Evolutionary conservation across 202 grass and related monocot species (phyloP), one percentile per base, ranked within the genome.

Genomic region (Zoysia matrella): DNA sequence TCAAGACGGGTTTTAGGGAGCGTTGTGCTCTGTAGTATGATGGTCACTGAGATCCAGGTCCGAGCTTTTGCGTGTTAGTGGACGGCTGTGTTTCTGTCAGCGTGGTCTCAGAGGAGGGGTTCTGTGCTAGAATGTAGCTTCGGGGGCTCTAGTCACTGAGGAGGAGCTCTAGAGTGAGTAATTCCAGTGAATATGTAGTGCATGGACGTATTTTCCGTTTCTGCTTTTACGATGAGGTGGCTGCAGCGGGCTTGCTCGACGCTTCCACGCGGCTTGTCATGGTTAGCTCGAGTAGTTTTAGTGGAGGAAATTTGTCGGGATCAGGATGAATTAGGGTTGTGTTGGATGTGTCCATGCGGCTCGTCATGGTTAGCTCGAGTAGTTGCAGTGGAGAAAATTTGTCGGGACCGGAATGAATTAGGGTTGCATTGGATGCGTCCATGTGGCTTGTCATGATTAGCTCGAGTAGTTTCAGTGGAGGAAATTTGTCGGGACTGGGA

Each of bases 41-140:
- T 47, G 13, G 4, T 13, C 22, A 14, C 40, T 78, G 73, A 73
- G 67, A 82, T 86, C 76, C 68, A 49, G 53, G 4, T 78, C 9
- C 18, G 41, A 11, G 18, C 11, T 18, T 69, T 68, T 15, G 1
- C 4, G 16, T 9, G 44, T 41, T 45, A 39, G 39, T 56, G 45
- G 13, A 82, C 80, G 65, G 13, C 40, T 14, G 30, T 67, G 48
- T 2, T 67, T 66, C 44, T 3, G 39, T 36, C 72, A 10, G 3
- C 30, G 83, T 49, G 8, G 4, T 60, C 65, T 7, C 3, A 40
- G 2, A 8, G 52, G 47, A 68, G 52, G 1, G 16, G 7, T 14
- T 42, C 0, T 45, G 50, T 73, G 75, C 73, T 79, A 60, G 64
- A 60, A 49, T 69, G 56, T 8, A 67, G 39, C 44, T 8, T 52